Base-by-base conservation (phyloP, 2,329 filamentous ascomycete species). In the Aspergillus pseudoterreus region DNA sequence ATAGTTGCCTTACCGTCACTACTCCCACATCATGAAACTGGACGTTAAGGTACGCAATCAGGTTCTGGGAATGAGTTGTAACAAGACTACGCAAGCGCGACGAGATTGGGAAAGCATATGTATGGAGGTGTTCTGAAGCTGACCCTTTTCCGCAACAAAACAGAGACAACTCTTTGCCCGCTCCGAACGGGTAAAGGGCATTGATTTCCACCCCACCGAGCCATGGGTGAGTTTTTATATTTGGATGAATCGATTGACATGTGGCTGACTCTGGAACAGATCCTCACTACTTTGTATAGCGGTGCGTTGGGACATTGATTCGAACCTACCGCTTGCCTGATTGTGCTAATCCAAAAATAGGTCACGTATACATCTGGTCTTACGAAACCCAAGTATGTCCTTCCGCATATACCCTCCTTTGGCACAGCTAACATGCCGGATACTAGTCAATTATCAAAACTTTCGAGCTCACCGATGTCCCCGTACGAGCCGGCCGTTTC, bases 361-460 rank as follows among this genome's bases (percentile, higher is more conserved):
- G 94, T 73, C 92, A 97, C 79, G 94, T 95, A 71, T 95, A 97
- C 78, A 97, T 99, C 71, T 97, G 94, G 92, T 96, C 92, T 32
- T 96, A 95, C 75, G 92, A 95, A 76, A 95, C 91, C 47, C 91
- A 95, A 72, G 78, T 80, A 71, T 53, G 69, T 32, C 39, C 17
- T 10, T 9, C 4, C 9, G 30, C 47, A 42, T 61, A 43, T 27
- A 27, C 1, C 36, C 6, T 6, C 24, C 19, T 15, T 49, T 46
- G 21, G 27, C 24, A 42, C 12, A 32, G 46, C 63, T 68, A 45
- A 71, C 52, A 52, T 39, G 54, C 11, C 48, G 9, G 14, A 55
- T 49, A 50, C 55, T 57, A 85, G 75, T 88, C 92, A 58, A 92
- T 97, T 58, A 90, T 99, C 76, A 97, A 97, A 81, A 96, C 92